Percentiles rank a stretch among this genome's conserved stretches.
These are phyloP conservation scores for Trypanosoma congolense DNA, from an alignment of 208 protist genomes.

Conservation along the genomic window DNA sequence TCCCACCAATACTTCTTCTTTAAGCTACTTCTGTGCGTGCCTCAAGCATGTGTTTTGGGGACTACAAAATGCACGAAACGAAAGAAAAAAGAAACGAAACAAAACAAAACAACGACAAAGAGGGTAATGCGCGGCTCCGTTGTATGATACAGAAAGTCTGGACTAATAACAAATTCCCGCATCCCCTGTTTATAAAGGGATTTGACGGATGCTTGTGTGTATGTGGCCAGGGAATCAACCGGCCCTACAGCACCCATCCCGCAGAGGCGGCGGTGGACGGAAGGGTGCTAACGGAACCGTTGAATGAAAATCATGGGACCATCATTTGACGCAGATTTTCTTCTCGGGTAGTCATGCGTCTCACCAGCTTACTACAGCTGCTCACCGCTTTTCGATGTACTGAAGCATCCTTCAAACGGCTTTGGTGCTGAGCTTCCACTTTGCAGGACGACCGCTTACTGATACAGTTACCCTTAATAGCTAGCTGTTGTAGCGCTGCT, in stretches of 20 bases:
- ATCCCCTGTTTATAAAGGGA: too few species aligned
- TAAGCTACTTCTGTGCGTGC: background rate
- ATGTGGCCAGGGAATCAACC: too few species aligned
- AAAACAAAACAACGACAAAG: background rate
- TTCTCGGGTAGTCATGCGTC: constrained; percentile 62
- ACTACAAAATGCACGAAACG: background rate
- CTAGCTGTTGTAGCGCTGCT: constrained; percentile 6
- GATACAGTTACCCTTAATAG: background rate
- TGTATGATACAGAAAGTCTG: too few species aligned
- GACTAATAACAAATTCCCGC: too few species aligned
- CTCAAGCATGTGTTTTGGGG: background rate
- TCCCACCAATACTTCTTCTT: background rate
- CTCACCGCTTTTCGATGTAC: constrained; percentile 48
- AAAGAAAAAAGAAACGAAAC: background rate
- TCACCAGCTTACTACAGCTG: constrained; percentile 48
- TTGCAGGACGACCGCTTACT: background rate
- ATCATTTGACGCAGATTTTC: constrained; percentile 75
- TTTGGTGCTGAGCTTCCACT: background rate
- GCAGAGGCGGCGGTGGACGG: too few species aligned
- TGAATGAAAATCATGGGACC: constrained; percentile 27
- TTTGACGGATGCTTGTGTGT: too few species aligned
- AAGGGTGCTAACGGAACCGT: too few species aligned
- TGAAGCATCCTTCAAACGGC: background rate
- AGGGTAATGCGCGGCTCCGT: background rate
- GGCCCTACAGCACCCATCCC: too few species aligned